Base-by-base conservation (phyloP, 768 basidiomycete genomes). In the Lentinus tigrinus region DNA sequence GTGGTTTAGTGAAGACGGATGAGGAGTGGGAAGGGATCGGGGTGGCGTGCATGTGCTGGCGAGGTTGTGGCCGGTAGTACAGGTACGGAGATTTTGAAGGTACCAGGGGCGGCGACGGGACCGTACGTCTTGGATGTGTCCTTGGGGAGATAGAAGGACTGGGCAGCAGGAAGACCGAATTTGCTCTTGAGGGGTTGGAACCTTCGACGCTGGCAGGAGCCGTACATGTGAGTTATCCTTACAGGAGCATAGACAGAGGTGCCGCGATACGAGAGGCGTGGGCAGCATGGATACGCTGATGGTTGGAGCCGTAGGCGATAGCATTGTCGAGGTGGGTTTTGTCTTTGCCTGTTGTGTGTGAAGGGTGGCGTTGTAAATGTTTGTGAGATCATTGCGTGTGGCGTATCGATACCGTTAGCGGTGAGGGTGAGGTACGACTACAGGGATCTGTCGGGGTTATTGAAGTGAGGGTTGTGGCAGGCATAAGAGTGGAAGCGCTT, bases 301-400 rank as follows among this genome's bases (percentile, higher is more conserved):
- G 82, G 78, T 91, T 92, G 34, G 95, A 97, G 60, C 95, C 95
- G 70, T 82, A 97, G 39, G 95, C 95, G 61, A 98, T 98, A 43
- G 89, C 97, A 52, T 95, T 97, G 67, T 80, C 85, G 55, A 96
- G 37, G 93, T 92, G 26, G 95, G 95, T 77, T 93, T 94, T 73
- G 65, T 79, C 72, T 81, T 89, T 69, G 88, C 88, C 71, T 80
- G 75, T 67, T 88, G 85, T 53, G 89, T 93, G 68, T 87, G 81
- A 44, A 79, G 83, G 66, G 97, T 90, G 48, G 94, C 88, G 49
- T 85, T 76, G 76, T 85, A 81, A 63, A 98, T 96, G 21, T 73
- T 82, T 56, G 81, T 78, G 57, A 93, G 81, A 72, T 97, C 93
- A 54, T 89, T 92, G 57, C 26, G 42, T 38, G 11, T 31, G 11